Conservation (phyloP, 345 rosid species). For the Murraya paniculata region DNA sequence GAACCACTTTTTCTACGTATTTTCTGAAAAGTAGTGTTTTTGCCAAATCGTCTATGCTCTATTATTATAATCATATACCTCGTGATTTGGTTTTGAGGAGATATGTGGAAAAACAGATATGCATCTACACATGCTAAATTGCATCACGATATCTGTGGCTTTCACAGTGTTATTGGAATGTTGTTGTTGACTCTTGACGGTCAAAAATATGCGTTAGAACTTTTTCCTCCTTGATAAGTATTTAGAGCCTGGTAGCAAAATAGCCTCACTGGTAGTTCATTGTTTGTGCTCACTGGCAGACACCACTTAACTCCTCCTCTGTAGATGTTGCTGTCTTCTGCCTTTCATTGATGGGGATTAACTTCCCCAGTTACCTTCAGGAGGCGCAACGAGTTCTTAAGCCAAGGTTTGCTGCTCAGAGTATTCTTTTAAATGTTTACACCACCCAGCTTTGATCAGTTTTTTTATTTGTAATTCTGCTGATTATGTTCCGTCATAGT, state of each 20-base stretch:
- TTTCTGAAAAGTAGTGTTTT: neutral
- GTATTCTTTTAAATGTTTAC: constrained; percentile 6
- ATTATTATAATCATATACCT: neutral
- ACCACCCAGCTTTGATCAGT: neutral
- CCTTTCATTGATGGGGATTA: constrained; percentile 93
- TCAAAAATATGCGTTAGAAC: neutral
- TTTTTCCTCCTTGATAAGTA: neutral
- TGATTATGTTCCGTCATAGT: constrained; percentile 30
- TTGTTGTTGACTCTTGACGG: neutral
- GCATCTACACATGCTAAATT: neutral
- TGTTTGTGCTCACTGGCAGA: constrained; percentile 41
- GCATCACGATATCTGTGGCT: neutral
- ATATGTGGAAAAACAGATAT: neutral
- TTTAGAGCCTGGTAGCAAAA: neutral
- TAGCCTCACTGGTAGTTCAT: neutral
- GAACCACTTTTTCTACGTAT: neutral
- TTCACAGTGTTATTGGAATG: neutral
- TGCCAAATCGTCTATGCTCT: neutral
- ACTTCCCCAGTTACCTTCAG: constrained; percentile 66
- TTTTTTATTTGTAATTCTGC: neutral
- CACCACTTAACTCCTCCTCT: constrained; percentile 61
- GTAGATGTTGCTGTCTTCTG: constrained; percentile 87
- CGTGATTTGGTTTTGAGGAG: neutral
- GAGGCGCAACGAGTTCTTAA: constrained; percentile 91
- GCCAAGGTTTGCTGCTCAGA: constrained; percentile 51